phyloP scores from a whole-genome alignment of 768 basidiomycete species.

The Leccinum subgranulosum region DNA sequence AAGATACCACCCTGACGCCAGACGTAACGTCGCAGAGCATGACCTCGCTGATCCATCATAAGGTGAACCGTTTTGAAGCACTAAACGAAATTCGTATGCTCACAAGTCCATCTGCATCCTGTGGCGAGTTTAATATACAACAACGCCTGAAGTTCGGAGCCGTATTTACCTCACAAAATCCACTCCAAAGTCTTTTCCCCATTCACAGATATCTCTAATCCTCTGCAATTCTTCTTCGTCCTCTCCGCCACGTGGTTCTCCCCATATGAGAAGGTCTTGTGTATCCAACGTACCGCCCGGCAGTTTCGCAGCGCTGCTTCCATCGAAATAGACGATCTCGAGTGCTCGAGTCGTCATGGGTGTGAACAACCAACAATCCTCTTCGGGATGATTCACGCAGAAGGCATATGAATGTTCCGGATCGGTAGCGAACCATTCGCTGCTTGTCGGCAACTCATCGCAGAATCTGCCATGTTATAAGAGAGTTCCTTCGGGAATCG shows the following conservation, averaged over 20 bases:
- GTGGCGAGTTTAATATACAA: constrained; percentile 9
- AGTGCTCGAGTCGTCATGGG: constrained; percentile 26
- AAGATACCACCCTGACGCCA: constrained; percentile 31
- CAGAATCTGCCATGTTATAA: constrained; percentile 30
- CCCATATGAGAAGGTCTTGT: constrained; percentile 37
- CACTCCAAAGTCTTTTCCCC: constrained; percentile 30
- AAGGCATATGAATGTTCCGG: constrained; percentile 38
- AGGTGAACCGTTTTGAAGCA: too few species aligned
- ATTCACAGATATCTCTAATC: constrained; percentile 30
- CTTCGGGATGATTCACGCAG: constrained; percentile 19
- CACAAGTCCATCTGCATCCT: constrained; percentile 53
- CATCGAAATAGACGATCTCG: constrained; percentile 31
- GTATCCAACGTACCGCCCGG: constrained; percentile 27
- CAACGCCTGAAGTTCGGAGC: constrained; percentile 22
- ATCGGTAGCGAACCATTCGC: constrained; percentile 32
- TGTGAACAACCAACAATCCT: constrained; percentile 31
- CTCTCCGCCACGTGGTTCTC: constrained; percentile 17
- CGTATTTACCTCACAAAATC: constrained; percentile 32
- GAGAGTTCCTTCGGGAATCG: constrained; percentile 31
- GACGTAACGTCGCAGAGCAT: constrained; percentile 41
- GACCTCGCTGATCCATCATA: constrained; percentile 36
- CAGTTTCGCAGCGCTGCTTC: constrained; percentile 7
- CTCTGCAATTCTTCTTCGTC: constrained; percentile 21
- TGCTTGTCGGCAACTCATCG: constrained; percentile 18
- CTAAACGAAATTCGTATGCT: constrained; percentile 13